These are phyloP conservation scores for Gossypium rotundifolium DNA, from an alignment of 345 rosid species.

Conservation along the genomic window DNA sequence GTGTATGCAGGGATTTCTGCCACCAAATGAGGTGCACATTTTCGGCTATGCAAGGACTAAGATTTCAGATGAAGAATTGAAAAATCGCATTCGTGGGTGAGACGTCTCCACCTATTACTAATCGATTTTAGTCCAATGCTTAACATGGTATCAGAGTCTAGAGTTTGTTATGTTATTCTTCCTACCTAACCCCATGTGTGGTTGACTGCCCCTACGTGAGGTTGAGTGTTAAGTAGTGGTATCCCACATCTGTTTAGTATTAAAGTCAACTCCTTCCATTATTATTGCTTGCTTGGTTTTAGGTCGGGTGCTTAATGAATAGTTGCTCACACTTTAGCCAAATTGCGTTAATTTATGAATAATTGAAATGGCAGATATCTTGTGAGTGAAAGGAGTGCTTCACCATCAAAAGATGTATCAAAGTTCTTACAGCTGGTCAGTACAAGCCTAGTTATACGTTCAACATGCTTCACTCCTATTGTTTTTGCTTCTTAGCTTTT, in stretches of 20 bases:
- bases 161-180: no score
- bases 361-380: slow-evolving; percentile 52
- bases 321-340: background rate
- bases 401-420: slow-evolving; percentile 42
- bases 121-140: no score
- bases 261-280: no score
- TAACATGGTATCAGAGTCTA: no score
- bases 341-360: slow-evolving; percentile 6
- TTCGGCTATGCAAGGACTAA: slow-evolving; percentile 93
- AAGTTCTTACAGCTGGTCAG: slow-evolving; percentile 81
- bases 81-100: slow-evolving; percentile 71
- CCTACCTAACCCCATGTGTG: no score
- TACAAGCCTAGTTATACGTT: slow-evolving; percentile 14
- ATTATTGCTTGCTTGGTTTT: no score
- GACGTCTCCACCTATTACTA: background rate
- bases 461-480: background rate
- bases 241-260: no score
- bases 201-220: no score
- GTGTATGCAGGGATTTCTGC: slow-evolving; percentile 69
- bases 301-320: background rate
- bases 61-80: slow-evolving; percentile 69
- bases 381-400: slow-evolving; percentile 39
- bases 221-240: no score
- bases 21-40: slow-evolving; percentile 71
- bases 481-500: background rate